phyloP scores from a whole-genome alignment of 305 asterid species.

The Rubia tinctorum region DNA sequence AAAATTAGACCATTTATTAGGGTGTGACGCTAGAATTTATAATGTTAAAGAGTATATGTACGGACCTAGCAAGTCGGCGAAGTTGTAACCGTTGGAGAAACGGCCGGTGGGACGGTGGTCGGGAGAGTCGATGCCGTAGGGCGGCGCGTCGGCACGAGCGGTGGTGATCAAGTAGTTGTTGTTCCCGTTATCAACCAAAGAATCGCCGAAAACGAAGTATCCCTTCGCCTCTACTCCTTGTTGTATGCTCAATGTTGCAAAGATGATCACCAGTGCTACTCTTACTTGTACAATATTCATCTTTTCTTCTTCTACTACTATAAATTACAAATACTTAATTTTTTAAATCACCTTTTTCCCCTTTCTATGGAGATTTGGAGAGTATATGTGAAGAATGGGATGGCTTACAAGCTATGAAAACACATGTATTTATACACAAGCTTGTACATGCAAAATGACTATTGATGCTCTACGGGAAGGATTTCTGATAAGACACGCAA shows the following conservation, averaged over 20 bases:
- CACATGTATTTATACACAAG: background rate
- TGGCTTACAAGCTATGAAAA: conserved; percentile 1
- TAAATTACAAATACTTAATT: background rate
- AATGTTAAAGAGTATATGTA: background rate
- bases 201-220: conserved; percentile 12
- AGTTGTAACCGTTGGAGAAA: conserved; percentile 14
- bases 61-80: conserved; percentile 15
- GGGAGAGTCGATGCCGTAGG: conserved; percentile 17
- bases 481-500: conserved; percentile 6
- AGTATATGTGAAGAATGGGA: background rate
- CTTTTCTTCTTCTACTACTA: background rate
- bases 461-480: background rate
- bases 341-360: too few species aligned
- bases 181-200: conserved; percentile 17
- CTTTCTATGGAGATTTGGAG: background rate
- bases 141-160: conserved; percentile 15
- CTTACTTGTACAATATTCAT: too few species aligned
- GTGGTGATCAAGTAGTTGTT: conserved; percentile 10
- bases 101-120: background rate
- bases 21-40: too few species aligned
- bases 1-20: too few species aligned
- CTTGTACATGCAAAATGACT: background rate
- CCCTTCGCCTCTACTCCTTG: conserved; percentile 7
- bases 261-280: background rate
- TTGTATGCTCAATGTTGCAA: background rate